Evolutionary conservation across 2,329 filamentous ascomycete genomes (phyloP).

Genomic region (Pseudonectria foliicola): DNA sequence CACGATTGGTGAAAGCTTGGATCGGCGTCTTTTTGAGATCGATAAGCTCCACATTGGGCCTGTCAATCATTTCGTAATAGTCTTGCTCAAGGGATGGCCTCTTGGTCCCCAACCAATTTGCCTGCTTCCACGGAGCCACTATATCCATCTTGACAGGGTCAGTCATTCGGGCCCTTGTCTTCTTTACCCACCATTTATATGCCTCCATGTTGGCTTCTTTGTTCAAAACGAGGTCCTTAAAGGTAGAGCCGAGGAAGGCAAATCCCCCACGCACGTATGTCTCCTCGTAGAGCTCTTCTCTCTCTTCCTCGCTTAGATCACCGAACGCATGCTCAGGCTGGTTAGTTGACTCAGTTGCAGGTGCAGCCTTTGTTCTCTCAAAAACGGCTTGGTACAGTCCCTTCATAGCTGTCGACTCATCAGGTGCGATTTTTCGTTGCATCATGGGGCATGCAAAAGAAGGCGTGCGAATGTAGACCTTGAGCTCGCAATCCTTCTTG

Average conservation of each 20-base stretch:
- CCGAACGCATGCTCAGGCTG: not conserved
- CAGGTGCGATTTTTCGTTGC: constrained; percentile 35
- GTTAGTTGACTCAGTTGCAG: not conserved
- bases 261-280: constrained; percentile 40
- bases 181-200: constrained; percentile 42
- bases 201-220: constrained; percentile 34
- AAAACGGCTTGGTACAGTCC: constrained; percentile 17
- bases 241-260: constrained; percentile 35
- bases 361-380: constrained; percentile 11
- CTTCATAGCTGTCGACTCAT: constrained; percentile 37
- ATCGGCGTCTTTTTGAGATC: constrained; percentile 37
- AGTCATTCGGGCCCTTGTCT: constrained; percentile 34
- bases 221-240: constrained; percentile 36
- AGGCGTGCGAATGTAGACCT: constrained; percentile 51
- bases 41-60: constrained; percentile 39
- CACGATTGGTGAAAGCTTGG: constrained; percentile 27
- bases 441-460: constrained; percentile 53
- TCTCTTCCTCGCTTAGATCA: constrained; percentile 29
- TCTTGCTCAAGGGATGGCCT: constrained; percentile 38
- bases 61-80: constrained; percentile 44
- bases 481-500: constrained; percentile 29
- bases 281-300: constrained; percentile 35
- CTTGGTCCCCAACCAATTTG: constrained; percentile 40
- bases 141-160: constrained; percentile 38
- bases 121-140: constrained; percentile 38